Conservation (phyloP, 768 basidiomycete species). For the Hypholoma sublateritium region DNA sequence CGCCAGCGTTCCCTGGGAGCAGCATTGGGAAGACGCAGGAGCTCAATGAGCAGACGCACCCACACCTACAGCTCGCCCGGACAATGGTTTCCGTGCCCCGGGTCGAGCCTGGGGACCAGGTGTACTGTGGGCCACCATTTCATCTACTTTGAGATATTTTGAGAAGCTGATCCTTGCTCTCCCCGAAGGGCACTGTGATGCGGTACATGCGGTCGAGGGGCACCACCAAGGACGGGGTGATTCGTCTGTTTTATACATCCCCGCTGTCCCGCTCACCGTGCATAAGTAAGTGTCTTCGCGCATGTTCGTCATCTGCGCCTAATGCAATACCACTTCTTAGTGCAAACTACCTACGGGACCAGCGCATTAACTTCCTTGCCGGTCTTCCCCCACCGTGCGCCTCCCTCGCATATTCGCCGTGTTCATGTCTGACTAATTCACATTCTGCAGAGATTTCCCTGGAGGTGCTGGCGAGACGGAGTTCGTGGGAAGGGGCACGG, state of each 20-base stretch:
- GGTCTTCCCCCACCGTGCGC: conserved; percentile 53
- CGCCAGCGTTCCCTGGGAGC: conserved; percentile 53
- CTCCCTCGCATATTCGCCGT: background rate
- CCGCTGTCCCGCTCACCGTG: conserved; percentile 49
- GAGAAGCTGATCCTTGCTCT: background rate
- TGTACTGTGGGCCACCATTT: conserved; percentile 43
- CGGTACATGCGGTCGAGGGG: conserved; percentile 54
- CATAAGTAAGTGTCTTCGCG: conserved; percentile 37
- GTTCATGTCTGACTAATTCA: background rate
- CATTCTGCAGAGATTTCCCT: conserved; percentile 44
- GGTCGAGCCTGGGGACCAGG: conserved; percentile 65
- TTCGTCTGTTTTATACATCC: conserved; percentile 59
- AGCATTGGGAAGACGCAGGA: conserved; percentile 55
- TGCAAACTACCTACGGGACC: conserved; percentile 47
- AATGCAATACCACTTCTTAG: conserved; percentile 22
- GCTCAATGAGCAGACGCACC: conserved; percentile 54
- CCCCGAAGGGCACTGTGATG: conserved; percentile 50
- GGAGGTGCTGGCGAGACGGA: conserved; percentile 49
- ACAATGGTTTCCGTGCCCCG: conserved; percentile 60
- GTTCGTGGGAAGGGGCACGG: conserved; percentile 37
- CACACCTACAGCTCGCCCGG: conserved; percentile 54
- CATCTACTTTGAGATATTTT: background rate
- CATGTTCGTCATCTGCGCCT: background rate
- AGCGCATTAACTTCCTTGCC: conserved; percentile 42
- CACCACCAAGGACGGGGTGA: conserved; percentile 46